Base-by-base conservation (phyloP, 106 monocot species). In the Posidonia australis region DNA sequence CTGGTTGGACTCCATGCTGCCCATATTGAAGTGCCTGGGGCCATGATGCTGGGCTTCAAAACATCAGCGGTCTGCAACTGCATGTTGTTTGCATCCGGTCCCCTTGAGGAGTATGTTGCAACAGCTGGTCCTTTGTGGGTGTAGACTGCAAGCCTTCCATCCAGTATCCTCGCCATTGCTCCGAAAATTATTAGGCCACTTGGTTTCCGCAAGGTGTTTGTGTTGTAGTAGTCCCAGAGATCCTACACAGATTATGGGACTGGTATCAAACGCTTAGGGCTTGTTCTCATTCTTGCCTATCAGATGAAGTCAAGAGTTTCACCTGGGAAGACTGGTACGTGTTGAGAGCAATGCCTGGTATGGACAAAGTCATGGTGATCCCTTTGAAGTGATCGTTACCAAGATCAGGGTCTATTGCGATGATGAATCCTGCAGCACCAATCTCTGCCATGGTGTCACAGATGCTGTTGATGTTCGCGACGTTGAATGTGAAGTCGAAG, bases 1-100 rank as follows among this genome's bases (percentile, higher is more conserved):
- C 83, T 78, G 1, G 13, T 56, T 3, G 90, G 81, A 43, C 78
- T 90, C 90, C 90, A 90, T 16, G 90, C 86, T 14, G 77, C 86
- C 90, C 90, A 90, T 5, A 90, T 81, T 51, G 72, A 52, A 25
- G 72, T 45, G 19, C 90, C 90, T 0, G 90, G 90, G 22, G 86
- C 86, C 71, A 86, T 65, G 73, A 90, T 69, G 63, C 78, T 83
- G 1, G 90, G 90, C 51, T 90, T 90, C 36, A 91, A 58, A 10
- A 86, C 79, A 42, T 91, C 90, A 4, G 90, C 86, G 0, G 77
- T 72, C 69, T 83, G 76, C 72, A 81, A 56, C 28, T 72, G 65
- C 26, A 56, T 67, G 63, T 86, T 81, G 68, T 86, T 79, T 12
- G 83, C 74, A 32, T 79, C 86, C 3, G 86, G 90, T n/a, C 90